Evolutionary conservation across 2,329 filamentous ascomycete species (phyloP).

Genomic region (Huntiella bhutanensis): DNA sequence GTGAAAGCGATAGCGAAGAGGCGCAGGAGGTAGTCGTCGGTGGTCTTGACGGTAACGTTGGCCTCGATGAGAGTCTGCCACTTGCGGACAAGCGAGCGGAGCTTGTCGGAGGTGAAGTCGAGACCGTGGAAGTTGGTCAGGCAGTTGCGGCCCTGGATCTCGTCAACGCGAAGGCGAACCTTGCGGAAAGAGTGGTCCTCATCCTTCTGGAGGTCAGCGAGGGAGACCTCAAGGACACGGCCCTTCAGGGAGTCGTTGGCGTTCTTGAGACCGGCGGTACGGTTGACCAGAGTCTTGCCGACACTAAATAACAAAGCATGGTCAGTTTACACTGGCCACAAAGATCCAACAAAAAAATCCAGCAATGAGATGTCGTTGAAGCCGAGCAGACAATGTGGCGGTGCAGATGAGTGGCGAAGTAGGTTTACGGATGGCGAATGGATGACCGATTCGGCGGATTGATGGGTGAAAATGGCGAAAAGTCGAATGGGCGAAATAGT

Average conservation of each 20-base stretch:
- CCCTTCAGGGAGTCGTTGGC: conserved; percentile 98
- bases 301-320: conserved; percentile 44
- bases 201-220: conserved; percentile 98
- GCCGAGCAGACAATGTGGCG: neutral
- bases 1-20: conserved; percentile 99
- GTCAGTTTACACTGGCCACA: conserved; percentile 10
- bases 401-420: neutral
- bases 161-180: conserved; percentile 95
- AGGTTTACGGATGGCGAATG: neutral
- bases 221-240: conserved; percentile 94
- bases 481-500: neutral
- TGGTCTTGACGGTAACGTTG: conserved; percentile 99
- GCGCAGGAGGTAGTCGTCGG: conserved; percentile 97
- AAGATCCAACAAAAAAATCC: neutral
- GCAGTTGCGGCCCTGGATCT: conserved; percentile 99
- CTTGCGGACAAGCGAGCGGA: conserved; percentile 96
- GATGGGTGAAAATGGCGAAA: neutral
- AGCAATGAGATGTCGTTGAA: neutral
- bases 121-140: conserved; percentile 99
- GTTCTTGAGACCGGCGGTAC: conserved; percentile 98
- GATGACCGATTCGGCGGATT: neutral
- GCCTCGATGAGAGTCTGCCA: conserved; percentile 99
- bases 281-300: conserved; percentile 98
- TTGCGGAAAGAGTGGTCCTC: conserved; percentile 99
- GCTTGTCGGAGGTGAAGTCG: conserved; percentile 99